These are phyloP conservation scores for Hypoxylon sp. DNA, from an alignment of 2,329 filamentous ascomycete genomes.

Conservation along the genomic window DNA sequence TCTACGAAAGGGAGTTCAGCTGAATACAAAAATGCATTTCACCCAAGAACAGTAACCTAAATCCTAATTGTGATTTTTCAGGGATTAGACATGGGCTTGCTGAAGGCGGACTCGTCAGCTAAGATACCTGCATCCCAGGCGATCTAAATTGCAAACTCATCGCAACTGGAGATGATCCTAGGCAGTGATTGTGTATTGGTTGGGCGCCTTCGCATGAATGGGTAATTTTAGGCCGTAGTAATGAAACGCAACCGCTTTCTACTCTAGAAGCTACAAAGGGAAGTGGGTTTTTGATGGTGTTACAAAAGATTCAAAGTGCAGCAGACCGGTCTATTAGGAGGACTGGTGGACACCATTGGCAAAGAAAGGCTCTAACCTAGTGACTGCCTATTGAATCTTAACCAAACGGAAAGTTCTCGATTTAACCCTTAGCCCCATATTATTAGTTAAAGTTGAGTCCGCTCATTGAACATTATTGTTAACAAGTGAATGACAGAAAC, in stretches of 20 bases:
- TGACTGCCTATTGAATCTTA: not conserved
- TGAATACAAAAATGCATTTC: constrained; percentile 52
- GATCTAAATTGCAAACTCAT: constrained; percentile 6
- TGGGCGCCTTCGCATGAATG: not conserved
- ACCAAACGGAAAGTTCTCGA: not conserved
- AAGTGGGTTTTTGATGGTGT: not conserved
- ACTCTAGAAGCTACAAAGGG: not conserved
- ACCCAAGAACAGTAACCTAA: constrained; percentile 29
- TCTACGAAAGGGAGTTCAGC: constrained; percentile 52
- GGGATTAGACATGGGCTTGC: constrained; percentile 5
- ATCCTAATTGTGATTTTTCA: constrained; percentile 28
- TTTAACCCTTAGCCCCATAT: not conserved
- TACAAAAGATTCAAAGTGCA: too few relatives aligned
- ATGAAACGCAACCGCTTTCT: not conserved
- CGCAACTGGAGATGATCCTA: not conserved
- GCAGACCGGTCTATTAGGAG: not conserved
- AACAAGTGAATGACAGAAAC: not conserved
- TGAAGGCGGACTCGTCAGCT: not conserved
- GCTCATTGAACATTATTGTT: not conserved
- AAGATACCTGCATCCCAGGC: not conserved
- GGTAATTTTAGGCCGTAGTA: not conserved
- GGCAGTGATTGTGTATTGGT: not conserved
- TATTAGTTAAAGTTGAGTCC: too few relatives aligned
- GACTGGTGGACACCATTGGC: not conserved
- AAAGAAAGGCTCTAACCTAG: not conserved